Conservation (phyloP, 23 red algal species). For the Pyropia haitanensis region DNA sequence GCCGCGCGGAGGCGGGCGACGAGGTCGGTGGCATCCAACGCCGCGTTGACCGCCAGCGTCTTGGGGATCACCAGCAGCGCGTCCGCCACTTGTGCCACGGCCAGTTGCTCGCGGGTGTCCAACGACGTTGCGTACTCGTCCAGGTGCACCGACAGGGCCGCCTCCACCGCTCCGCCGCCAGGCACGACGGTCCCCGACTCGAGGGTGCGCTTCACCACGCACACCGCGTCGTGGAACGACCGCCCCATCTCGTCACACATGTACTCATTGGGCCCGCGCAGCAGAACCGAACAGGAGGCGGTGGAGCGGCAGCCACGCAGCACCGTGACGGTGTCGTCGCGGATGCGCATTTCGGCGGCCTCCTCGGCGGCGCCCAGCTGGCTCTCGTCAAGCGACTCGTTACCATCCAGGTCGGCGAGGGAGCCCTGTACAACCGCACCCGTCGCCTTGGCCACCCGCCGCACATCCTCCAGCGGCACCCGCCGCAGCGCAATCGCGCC, state of each 20-base stretch:
- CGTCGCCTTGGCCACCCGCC: constrained; percentile 77
- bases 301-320: constrained; percentile 60
- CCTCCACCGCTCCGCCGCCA: constrained; percentile 84
- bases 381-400: constrained; percentile 83
- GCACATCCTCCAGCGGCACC: constrained; percentile 71
- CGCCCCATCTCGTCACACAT: constrained; percentile 99
- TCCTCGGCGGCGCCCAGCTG: constrained; percentile 81
- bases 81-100: constrained; percentile 87
- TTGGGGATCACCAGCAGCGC: constrained; percentile 94
- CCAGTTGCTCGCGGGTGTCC: constrained; percentile 81
- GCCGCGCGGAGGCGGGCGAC: constrained; percentile 71
- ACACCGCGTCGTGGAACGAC: constrained; percentile 74
- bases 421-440: constrained; percentile 69
- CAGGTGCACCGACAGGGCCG: constrained; percentile 76
- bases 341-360: constrained; percentile 69
- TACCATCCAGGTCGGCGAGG: constrained; percentile 78
- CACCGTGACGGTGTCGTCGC: constrained; percentile 70
- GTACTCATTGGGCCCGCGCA: constrained; percentile 88
- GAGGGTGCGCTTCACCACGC: constrained; percentile 76
- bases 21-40: constrained; percentile 84
- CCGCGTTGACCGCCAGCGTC: constrained; percentile 91
- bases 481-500: constrained; percentile 78
- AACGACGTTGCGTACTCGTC: constrained; percentile 90
- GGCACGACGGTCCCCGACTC: constrained; percentile 81
- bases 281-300: constrained; percentile 60